These are phyloP conservation scores for Citrullus amarus DNA, from an alignment of 306 rosid genomes.

Conservation along the genomic window DNA sequence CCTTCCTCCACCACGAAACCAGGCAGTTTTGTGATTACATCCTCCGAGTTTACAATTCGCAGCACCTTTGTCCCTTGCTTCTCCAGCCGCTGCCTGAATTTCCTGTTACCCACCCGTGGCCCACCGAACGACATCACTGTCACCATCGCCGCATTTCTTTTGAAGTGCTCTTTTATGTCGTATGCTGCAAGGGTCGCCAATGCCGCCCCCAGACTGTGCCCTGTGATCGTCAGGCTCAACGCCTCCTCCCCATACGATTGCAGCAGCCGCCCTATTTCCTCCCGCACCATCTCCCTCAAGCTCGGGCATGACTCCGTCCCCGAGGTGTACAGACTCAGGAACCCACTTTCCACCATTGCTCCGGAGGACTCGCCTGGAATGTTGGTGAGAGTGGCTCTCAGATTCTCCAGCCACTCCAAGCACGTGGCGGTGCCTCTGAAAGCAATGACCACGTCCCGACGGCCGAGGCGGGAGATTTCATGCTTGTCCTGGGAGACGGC, in stretches of 20 bases:
- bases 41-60: conserved; percentile 19
- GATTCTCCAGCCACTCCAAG: conserved; percentile 84
- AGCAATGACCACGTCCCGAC: conserved; percentile 65
- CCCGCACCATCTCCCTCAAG: conserved; percentile 43
- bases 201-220: conserved; percentile 95
- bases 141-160: background rate
- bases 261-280: conserved; percentile 36
- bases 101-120: conserved; percentile 16
- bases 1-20: conserved; percentile 1
- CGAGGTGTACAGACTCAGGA: conserved; percentile 65
- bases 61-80: conserved; percentile 11
- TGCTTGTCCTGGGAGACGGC: conserved; percentile 55
- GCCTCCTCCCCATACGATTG: conserved; percentile 37
- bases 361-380: background rate
- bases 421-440: conserved; percentile 69
- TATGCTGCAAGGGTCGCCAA: conserved; percentile 55
- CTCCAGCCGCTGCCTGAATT: conserved; percentile 6
- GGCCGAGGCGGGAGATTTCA: conserved; percentile 57
- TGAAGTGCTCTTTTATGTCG: conserved; percentile 2
- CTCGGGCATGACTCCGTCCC: conserved; percentile 11
- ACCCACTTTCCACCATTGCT: conserved; percentile 72
- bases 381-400: conserved; percentile 48
- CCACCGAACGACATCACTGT: conserved; percentile 22
- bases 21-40: conserved; percentile 14
- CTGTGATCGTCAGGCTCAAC: conserved; percentile 66